Conservation (phyloP, 2,329 filamentous ascomycete genomes). For the Pestalotiopsis sp. region DNA sequence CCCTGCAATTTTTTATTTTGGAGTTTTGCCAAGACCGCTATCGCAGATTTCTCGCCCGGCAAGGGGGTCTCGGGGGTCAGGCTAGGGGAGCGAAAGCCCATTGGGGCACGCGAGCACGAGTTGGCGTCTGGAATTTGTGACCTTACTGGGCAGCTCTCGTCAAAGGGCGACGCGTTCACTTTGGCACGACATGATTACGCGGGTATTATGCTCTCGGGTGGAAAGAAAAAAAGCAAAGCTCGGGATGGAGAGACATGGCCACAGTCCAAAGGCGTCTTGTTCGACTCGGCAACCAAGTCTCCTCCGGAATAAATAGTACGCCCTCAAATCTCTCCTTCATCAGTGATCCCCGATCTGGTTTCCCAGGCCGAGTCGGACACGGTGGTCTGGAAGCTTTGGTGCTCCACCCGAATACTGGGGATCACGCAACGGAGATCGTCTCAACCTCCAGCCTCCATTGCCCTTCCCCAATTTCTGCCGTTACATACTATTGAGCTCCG, state of each 20-base stretch:
- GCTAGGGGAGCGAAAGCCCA: neutral
- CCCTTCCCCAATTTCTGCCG: neutral
- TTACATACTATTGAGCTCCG: neutral
- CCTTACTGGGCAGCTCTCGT: too few species aligned
- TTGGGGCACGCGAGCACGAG: neutral
- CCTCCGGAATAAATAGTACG: neutral
- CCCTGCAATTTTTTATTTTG: conserved; percentile 8
- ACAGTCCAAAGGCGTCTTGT: too few species aligned
- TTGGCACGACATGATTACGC: neutral
- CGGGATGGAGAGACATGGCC: neutral
- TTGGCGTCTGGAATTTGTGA: neutral
- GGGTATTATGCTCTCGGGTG: neutral
- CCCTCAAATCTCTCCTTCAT: neutral
- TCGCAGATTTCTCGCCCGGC: conserved; percentile 5
- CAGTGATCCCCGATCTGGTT: neutral
- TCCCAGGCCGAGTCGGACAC: conserved; percentile 4
- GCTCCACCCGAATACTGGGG: conserved; percentile 9
- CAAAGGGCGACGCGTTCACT: neutral
- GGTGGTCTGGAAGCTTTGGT: conserved; percentile 2
- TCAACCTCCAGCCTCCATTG: conserved; percentile 10
- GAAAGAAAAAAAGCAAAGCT: neutral
- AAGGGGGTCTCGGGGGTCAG: neutral
- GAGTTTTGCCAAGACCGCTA: conserved; percentile 7
- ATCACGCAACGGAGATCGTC: conserved; percentile 4
- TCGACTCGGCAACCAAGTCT: neutral